phyloP scores from a whole-genome alignment of 768 basidiomycete genomes.

The Lentinula aciculospora region DNA sequence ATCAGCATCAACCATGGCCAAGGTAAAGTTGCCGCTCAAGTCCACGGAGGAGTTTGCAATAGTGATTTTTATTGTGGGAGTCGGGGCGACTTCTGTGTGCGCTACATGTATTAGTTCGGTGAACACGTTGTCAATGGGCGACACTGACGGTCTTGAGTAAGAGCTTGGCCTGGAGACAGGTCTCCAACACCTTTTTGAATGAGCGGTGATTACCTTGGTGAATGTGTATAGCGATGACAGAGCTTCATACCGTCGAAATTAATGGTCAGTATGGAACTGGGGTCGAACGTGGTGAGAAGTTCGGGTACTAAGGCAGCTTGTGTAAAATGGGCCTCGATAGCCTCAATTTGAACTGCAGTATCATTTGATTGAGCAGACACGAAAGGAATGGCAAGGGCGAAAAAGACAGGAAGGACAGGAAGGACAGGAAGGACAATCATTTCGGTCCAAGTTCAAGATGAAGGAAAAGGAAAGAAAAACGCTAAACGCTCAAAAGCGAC shows the following conservation, averaged over 20 bases:
- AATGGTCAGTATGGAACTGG: slow-evolving; percentile 50
- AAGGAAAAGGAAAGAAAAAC: neutral
- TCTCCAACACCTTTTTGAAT: slow-evolving; percentile 32
- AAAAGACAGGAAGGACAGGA: slow-evolving; percentile 2
- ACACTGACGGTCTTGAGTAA: slow-evolving; percentile 53
- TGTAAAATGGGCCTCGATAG: slow-evolving; percentile 64
- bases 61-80: slow-evolving; percentile 48
- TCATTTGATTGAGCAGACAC: slow-evolving; percentile 40
- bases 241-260: slow-evolving; percentile 34
- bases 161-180: slow-evolving; percentile 51
- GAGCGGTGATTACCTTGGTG: neutral
- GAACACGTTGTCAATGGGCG: neutral
- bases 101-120: neutral
- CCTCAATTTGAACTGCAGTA: slow-evolving; percentile 40
- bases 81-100: slow-evolving; percentile 47
- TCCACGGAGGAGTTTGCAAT: slow-evolving; percentile 41
- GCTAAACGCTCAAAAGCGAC: neutral
- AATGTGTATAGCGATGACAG: neutral
- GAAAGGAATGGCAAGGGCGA: slow-evolving; percentile 28
- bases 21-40: slow-evolving; percentile 50
- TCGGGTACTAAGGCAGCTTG: slow-evolving; percentile 58
- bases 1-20: slow-evolving; percentile 75
- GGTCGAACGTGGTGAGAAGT: slow-evolving; percentile 54
- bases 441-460: neutral
- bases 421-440: slow-evolving; percentile 2